Conservation (phyloP, 805 yeast genomes). For the Starmerella cellae region DNA sequence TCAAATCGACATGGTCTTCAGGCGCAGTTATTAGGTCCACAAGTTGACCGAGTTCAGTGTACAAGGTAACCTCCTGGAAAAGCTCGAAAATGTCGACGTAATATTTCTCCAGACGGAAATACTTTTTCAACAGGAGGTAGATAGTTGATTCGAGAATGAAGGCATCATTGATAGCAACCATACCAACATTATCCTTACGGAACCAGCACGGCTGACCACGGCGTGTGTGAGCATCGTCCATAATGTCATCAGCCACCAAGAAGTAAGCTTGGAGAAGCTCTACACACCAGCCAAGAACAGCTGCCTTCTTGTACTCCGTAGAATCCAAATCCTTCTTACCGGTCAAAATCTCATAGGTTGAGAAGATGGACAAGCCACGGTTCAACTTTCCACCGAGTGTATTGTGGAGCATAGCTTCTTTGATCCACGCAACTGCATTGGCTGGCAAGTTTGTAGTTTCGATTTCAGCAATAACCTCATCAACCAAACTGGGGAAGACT, state of each 20-base stretch:
- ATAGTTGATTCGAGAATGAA: conserved; percentile 94
- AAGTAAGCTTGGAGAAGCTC: conserved; percentile 93
- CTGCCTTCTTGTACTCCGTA: conserved; percentile 69
- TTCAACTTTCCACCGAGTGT: conserved; percentile 94
- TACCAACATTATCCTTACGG: conserved; percentile 59
- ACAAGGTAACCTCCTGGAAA: conserved; percentile 94
- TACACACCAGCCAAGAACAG: conserved; percentile 88
- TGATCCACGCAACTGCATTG: conserved; percentile 80
- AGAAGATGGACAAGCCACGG: conserved; percentile 91
- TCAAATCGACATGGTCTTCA: conserved; percentile 81
- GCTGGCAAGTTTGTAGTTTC: conserved; percentile 63
- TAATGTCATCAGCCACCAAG: conserved; percentile 95
- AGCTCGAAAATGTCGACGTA: conserved; percentile 83
- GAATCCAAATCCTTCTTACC: conserved; percentile 46
- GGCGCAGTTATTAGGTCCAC: conserved; percentile 94
- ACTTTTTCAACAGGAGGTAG: conserved; percentile 73
- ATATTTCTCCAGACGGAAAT: conserved; percentile 69
- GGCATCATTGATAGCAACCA: conserved; percentile 93
- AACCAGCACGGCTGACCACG: conserved; percentile 99
- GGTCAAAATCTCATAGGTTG: conserved; percentile 73
- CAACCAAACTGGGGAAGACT: conserved; percentile 65
- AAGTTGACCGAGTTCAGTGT: conserved; percentile 94
- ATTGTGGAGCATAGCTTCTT: conserved; percentile 57
- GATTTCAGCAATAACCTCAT: conserved; percentile 54
- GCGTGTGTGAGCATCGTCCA: conserved; percentile 93